These are phyloP conservation scores for Sugiyamaella pinicola DNA, from an alignment of 1,139 yeast genomes.

Conservation along the genomic window DNA sequence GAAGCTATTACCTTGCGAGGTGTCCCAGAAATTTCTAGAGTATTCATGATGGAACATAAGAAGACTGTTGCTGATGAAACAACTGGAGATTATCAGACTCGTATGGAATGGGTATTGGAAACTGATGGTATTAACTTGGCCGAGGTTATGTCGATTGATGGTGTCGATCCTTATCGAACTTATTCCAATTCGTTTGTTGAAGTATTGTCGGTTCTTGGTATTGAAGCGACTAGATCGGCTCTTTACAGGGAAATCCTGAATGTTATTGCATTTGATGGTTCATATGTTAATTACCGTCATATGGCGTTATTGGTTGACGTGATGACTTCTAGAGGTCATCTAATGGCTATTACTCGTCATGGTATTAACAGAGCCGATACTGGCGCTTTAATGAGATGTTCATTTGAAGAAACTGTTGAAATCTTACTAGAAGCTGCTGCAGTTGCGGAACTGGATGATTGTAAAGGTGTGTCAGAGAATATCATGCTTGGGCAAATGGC, in stretches of 20 bases:
- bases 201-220: constrained; percentile 91
- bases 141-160: constrained; percentile 92
- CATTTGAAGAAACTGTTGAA: constrained; percentile 98
- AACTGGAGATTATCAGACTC: constrained; percentile 83
- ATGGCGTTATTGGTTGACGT: constrained; percentile 97
- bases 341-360: constrained; percentile 99
- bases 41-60: constrained; percentile 90
- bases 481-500: constrained; percentile 98
- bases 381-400: constrained; percentile 98
- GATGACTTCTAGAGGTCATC: constrained; percentile 97
- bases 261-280: constrained; percentile 99
- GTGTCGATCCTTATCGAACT: constrained; percentile 87
- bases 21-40: constrained; percentile 91
- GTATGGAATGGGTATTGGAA: constrained; percentile 97
- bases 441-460: constrained; percentile 94
- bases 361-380: constrained; percentile 99
- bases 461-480: constrained; percentile 98
- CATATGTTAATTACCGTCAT: constrained; percentile 97
- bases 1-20: constrained; percentile 95
- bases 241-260: constrained; percentile 90
- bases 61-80: constrained; percentile 68
- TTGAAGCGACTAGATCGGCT: constrained; percentile 97
- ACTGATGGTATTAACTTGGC: constrained; percentile 97
- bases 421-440: constrained; percentile 97
- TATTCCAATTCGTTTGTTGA: constrained; percentile 97